Evolutionary conservation across 2,329 filamentous ascomycete species (phyloP).

Genomic region (Bipolaris cookei): DNA sequence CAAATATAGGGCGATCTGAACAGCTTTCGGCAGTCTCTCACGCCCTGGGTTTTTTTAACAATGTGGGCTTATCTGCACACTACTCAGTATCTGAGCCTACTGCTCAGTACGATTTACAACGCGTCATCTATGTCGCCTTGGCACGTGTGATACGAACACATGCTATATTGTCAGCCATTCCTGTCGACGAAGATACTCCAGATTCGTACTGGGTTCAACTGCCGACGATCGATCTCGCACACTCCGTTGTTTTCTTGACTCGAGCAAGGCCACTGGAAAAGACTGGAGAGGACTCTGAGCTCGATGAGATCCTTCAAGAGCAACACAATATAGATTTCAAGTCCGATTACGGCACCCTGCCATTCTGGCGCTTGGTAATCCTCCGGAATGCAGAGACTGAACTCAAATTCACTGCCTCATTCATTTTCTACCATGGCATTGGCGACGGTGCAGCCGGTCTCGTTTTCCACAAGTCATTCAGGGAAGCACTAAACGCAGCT

Average conservation of each 20-base stretch:
- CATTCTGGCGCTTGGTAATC: constrained; percentile 54
- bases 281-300: constrained; percentile 25
- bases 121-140: neutral
- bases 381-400: constrained; percentile 24
- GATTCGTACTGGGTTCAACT: neutral
- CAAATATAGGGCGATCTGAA: constrained; percentile 48
- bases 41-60: constrained; percentile 51
- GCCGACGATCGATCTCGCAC: neutral
- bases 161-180: neutral
- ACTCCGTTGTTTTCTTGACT: neutral
- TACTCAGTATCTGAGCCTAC: constrained; percentile 5
- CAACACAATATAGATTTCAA: constrained; percentile 52
- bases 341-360: constrained; percentile 28
- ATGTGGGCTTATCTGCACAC: constrained; percentile 49
- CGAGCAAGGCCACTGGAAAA: neutral
- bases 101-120: neutral
- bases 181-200: neutral
- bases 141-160: neutral
- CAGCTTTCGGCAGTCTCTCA: constrained; percentile 52
- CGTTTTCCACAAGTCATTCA: constrained; percentile 52
- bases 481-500: constrained; percentile 37
- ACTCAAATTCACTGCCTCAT: constrained; percentile 50
- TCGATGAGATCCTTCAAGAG: constrained; percentile 48
- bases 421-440: constrained; percentile 55
- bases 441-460: constrained; percentile 54